These are phyloP conservation scores for Trichoderma atroviride DNA, from an alignment of 2,329 filamentous ascomycete genomes.

Conservation along the genomic window DNA sequence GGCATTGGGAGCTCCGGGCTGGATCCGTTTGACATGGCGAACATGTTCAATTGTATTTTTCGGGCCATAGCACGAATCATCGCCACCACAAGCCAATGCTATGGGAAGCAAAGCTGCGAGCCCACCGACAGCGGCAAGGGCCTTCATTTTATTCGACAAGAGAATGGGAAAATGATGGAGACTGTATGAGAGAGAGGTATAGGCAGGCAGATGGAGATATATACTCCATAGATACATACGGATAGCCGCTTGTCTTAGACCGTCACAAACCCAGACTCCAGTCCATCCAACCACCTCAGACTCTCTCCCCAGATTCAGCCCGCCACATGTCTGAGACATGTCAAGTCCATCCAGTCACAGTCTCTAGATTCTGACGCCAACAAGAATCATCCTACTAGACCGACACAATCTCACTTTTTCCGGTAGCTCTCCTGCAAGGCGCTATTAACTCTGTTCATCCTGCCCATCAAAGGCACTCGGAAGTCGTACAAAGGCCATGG, in stretches of 20 bases:
- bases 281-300: not conserved
- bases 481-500: too few relatives aligned
- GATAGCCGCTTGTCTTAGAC: not conserved
- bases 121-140: slow-evolving; percentile 25
- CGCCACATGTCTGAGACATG: not conserved
- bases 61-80: slow-evolving; percentile 45
- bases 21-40: slow-evolving; percentile 53
- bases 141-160: slow-evolving; percentile 15
- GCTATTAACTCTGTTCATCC: not conserved
- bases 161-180: not conserved
- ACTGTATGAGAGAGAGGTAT: too few relatives aligned
- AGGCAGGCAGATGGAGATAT: not conserved
- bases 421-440: not conserved
- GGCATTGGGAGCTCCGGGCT: slow-evolving; percentile 49
- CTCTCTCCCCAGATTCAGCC: not conserved
- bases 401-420: not conserved
- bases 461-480: not conserved
- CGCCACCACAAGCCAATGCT: slow-evolving; percentile 42
- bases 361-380: not conserved
- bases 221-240: not conserved
- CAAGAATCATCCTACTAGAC: not conserved
- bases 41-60: slow-evolving; percentile 48
- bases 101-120: slow-evolving; percentile 29
- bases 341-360: too few relatives aligned
- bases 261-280: too few relatives aligned